Evolutionary conservation across 1,139 yeast genomes (phyloP), one percentile per base, ranked within the genome.

Genomic region (Geotrichum candidum): DNA sequence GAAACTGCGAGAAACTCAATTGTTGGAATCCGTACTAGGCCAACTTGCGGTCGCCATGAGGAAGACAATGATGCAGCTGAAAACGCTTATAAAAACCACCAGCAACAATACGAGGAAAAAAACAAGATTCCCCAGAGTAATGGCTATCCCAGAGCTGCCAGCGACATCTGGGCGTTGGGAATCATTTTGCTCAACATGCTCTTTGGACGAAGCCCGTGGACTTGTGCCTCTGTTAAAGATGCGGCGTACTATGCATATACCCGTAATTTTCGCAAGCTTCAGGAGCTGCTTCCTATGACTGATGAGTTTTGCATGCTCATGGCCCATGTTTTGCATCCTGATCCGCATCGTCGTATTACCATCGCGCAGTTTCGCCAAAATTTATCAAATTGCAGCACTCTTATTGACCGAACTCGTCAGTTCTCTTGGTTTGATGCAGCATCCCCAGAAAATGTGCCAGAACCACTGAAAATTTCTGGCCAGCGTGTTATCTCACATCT

Each of bases 121-220:
- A 3, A 4, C 5, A 27, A 48, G 11, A 3, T 29, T 3, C 27
- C 45, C 11, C 52, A 54, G 29, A 60, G 62, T 33, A 60, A 60
- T 22, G 62, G 62, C 4, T 60, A 53, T 18, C 62, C 62, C 7
- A 57, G 54, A 31, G 46, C 62, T 22, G 51, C 62, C 1, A 57
- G 60, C 58, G 97, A 91, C 72, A 82, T 90, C 33, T 91, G 97
- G 97, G 88, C 96, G 1, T 76, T 91, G 61, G 95, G 95, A 1
- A 86, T 91, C 33, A 85, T 91, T 41, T 78, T 91, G 63, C 84
- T 91, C 65, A 91, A 91, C 71, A 79, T 91, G 59, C 81, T 90
- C n/a, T 89, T 96, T 68, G 86, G 90, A 54, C 81, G 96, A 72
- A 91, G 91, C 71, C 97, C 97, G 23, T 91, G 97, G 97, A 83